phyloP scores from a whole-genome alignment of 2,329 filamentous ascomycete genomes.

The Atkinsonella hypoxylon region DNA sequence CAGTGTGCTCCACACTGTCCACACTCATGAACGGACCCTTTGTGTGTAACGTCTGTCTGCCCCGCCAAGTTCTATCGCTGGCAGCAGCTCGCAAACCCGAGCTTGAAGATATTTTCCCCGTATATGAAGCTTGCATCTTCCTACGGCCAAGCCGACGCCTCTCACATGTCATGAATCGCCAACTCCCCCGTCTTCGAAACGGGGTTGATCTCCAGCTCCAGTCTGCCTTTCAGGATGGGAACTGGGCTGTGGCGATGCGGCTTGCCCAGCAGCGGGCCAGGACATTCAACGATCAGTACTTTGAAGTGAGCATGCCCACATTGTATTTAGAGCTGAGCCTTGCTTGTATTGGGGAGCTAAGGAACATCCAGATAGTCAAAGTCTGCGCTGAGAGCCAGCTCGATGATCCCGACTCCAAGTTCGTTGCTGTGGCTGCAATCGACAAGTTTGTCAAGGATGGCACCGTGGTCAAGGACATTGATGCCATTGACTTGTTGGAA shows the following conservation, averaged over 20 bases:
- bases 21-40: background rate
- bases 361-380: constrained; percentile 28
- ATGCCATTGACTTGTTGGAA: constrained; percentile 41
- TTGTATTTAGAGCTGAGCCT: background rate
- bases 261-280: constrained; percentile 40
- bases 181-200: constrained; percentile 30
- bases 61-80: background rate
- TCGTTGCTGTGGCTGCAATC: constrained; percentile 30
- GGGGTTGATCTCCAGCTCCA: constrained; percentile 43
- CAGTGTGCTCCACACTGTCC: background rate
- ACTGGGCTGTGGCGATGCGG: constrained; percentile 39
- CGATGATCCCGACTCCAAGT: constrained; percentile 35
- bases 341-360: constrained; percentile 1
- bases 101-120: background rate
- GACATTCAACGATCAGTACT: constrained; percentile 41
- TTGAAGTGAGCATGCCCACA: constrained; percentile 28
- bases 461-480: constrained; percentile 34
- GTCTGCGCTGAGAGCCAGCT: constrained; percentile 39
- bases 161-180: constrained; percentile 20
- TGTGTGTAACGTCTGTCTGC: background rate
- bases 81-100: background rate
- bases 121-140: background rate
- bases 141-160: background rate
- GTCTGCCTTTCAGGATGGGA: constrained; percentile 40
- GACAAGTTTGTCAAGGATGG: constrained; percentile 35